Conservation (phyloP, 805 yeast genomes). For the Ogataea minuta region DNA sequence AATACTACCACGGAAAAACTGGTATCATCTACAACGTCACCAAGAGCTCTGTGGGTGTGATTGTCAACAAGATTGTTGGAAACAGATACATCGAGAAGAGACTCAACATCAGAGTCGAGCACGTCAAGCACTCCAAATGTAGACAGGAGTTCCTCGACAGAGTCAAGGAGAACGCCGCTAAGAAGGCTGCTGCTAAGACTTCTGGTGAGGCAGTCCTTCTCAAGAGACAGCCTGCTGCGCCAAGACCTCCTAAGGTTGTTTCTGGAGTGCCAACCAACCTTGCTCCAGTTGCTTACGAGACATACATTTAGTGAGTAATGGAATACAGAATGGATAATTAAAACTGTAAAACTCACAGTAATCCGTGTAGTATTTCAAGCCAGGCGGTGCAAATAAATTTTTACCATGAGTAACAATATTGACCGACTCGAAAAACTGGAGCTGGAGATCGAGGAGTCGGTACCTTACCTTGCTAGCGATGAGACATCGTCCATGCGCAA, state of each 20-base stretch:
- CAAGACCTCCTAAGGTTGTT: constrained; percentile 90
- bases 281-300: constrained; percentile 99
- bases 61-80: constrained; percentile 97
- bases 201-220: constrained; percentile 86
- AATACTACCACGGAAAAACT: constrained; percentile 99
- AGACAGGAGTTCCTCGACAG: constrained; percentile 98
- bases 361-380: not conserved
- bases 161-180: constrained; percentile 95
- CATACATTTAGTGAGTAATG: constrained; percentile 70
- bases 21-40: constrained; percentile 99
- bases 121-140: constrained; percentile 99
- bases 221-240: constrained; percentile 98
- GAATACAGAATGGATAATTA: constrained; percentile 6
- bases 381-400: constrained; percentile 9
- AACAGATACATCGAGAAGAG: constrained; percentile 99
- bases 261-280: constrained; percentile 92
- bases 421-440: constrained; percentile 21
- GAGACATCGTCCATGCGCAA: constrained; percentile 62
- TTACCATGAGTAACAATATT: constrained; percentile 11
- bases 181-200: constrained; percentile 91
- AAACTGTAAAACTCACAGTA: not conserved
- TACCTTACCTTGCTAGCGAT: constrained; percentile 66
- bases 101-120: constrained; percentile 97
- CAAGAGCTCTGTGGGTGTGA: constrained; percentile 97
- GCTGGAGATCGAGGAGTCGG: constrained; percentile 56